Evolutionary conservation across 139 green algal species (phyloP).

Genomic region (Chlamydomonas incerta): DNA sequence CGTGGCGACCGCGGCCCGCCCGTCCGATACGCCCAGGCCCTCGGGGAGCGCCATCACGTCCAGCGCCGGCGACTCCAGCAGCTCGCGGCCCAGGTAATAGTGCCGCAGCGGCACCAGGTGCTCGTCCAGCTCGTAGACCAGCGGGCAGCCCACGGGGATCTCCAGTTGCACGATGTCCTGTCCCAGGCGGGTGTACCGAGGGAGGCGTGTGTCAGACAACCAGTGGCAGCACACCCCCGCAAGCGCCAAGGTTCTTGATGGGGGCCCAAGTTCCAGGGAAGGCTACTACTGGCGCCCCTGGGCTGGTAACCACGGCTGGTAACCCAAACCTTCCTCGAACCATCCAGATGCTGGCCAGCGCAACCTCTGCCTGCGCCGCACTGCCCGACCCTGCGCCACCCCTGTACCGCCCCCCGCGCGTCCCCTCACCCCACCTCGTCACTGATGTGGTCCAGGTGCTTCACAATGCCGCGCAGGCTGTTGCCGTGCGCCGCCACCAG

Average conservation of each 20-base stretch:
- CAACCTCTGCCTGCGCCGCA: too few relatives aligned
- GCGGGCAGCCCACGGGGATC: conserved; percentile 44
- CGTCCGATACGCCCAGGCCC: too few relatives aligned
- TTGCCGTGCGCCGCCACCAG: conserved; percentile 53
- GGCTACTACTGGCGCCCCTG: too few relatives aligned
- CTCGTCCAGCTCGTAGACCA: conserved; percentile 48
- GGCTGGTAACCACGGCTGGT: too few relatives aligned
- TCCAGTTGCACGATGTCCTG: conserved; percentile 50
- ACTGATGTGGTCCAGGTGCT: conserved; percentile 52
- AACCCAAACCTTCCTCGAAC: too few relatives aligned
- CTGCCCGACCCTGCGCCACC: too few relatives aligned
- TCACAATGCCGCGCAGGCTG: conserved; percentile 55
- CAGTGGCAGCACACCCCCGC: too few relatives aligned
- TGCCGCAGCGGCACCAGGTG: conserved; percentile 10
- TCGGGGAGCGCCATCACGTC: conserved; percentile 4
- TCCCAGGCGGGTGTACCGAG: too few relatives aligned
- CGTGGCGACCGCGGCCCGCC: background rate
- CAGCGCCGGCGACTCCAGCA: conserved; percentile 22
- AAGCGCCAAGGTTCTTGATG: too few relatives aligned
- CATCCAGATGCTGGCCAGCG: too few relatives aligned
- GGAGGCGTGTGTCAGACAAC: too few relatives aligned
- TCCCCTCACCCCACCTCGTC: conserved; percentile 28
- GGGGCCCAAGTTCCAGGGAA: too few relatives aligned
- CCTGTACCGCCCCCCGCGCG: background rate
- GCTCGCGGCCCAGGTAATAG: conserved; percentile 41